phyloP scores from a whole-genome alignment of 73 alveolate genomes.

The Tetrahymena borealis region DNA sequence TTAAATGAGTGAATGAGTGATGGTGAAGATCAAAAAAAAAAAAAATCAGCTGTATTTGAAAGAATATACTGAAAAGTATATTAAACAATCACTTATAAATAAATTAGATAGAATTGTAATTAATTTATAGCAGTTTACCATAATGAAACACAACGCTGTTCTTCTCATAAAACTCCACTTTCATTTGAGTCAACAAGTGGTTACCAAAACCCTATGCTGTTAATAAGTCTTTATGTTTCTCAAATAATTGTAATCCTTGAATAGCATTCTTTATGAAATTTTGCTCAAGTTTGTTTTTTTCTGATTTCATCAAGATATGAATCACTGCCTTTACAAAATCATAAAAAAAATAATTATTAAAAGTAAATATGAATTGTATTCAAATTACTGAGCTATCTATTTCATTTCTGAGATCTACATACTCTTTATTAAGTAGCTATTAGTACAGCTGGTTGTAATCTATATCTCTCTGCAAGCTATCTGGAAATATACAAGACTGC shows the following conservation, averaged over 20 bases:
- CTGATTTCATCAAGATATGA: neutral
- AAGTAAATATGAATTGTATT: neutral
- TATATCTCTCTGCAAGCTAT: neutral
- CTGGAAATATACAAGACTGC: neutral
- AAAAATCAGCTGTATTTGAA: no score
- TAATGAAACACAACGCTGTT: neutral
- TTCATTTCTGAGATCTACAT: neutral
- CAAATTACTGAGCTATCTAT: neutral
- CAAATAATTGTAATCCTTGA: neutral
- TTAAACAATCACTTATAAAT: no score
- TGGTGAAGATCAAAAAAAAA: no score
- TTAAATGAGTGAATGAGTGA: no score
- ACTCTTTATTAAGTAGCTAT: neutral
- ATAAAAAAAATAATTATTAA: neutral
- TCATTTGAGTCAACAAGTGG: neutral
- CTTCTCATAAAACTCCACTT: neutral
- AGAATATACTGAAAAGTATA: no score
- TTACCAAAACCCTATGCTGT: neutral
- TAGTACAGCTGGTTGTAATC: neutral
- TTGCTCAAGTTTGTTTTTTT: neutral
- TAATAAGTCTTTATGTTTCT: neutral
- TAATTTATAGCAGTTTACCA: no score
- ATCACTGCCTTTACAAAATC: neutral
- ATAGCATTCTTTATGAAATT: neutral
- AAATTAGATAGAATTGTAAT: no score